Conservation (phyloP, 2,329 filamentous ascomycete genomes). For the Cladosporium colombiae region DNA sequence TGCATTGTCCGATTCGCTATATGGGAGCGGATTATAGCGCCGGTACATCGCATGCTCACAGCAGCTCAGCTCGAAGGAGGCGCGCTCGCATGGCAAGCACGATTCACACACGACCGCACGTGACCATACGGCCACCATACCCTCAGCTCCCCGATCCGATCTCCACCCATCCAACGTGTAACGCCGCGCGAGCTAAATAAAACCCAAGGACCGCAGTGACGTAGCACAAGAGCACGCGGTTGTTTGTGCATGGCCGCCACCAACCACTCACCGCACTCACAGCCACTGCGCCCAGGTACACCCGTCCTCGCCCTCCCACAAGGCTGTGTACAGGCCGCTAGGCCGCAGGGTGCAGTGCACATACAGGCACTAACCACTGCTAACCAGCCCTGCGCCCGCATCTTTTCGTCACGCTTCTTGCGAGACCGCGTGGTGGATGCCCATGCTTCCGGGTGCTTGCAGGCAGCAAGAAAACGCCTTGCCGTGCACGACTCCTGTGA, state of each 20-base stretch:
- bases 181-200: not conserved
- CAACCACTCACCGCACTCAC: not conserved
- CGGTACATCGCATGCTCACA: not conserved
- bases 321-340: conserved; percentile 2
- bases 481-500: conserved; percentile 2
- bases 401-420: not conserved
- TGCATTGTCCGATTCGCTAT: not conserved
- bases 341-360: not conserved
- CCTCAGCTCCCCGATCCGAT: not conserved
- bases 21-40: not conserved
- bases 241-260: not conserved
- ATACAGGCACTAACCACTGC: not conserved
- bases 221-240: not conserved
- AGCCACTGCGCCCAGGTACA: not conserved
- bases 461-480: not conserved
- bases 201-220: not conserved
- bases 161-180: not conserved
- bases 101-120: not conserved
- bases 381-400: not conserved
- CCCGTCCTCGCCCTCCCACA: not conserved
- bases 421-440: not conserved
- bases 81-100: not conserved
- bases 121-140: not conserved
- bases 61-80: not conserved
- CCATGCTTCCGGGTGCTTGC: not conserved